phyloP scores from a whole-genome alignment of 2,329 filamentous ascomycete species.

The Phyllosticta citriasiana region DNA sequence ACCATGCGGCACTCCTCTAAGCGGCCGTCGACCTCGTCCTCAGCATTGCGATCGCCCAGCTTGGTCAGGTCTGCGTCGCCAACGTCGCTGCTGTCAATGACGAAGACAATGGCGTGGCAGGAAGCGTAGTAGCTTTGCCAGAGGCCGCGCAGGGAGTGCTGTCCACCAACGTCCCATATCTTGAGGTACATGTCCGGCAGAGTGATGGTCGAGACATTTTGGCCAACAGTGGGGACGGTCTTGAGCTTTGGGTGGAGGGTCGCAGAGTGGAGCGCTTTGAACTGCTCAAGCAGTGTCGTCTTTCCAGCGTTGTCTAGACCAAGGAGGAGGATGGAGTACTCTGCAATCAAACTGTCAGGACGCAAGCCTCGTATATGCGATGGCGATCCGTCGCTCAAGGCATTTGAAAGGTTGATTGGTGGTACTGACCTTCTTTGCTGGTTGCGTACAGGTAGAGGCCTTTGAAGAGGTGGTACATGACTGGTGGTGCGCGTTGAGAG shows the following conservation, averaged over 20 bases:
- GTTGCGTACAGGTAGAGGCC: constrained; percentile 91
- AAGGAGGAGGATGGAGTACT: constrained; percentile 94
- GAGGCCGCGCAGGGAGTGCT: constrained; percentile 75
- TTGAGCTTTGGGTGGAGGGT: constrained; percentile 60
- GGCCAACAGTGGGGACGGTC: constrained; percentile 92
- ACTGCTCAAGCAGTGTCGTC: constrained; percentile 93
- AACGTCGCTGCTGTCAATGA: constrained; percentile 91
- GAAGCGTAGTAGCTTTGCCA: constrained; percentile 95
- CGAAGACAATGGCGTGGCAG: constrained; percentile 95
- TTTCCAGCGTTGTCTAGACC: constrained; percentile 98
- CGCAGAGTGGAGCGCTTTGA: constrained; percentile 75
- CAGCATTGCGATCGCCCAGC: constrained; percentile 22
- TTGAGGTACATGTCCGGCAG: constrained; percentile 94
- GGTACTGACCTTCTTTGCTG: constrained; percentile 74
- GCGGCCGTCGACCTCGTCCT: constrained; percentile 39
- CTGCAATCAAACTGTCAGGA: constrained; percentile 34
- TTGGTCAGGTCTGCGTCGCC: constrained; percentile 65
- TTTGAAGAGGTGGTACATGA: constrained; percentile 96
- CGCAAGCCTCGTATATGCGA: constrained; percentile 1
- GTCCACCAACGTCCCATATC: constrained; percentile 96
- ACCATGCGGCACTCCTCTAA: constrained; percentile 84
- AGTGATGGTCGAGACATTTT: constrained; percentile 88
- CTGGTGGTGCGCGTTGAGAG: not conserved
- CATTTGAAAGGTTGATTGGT: constrained; percentile 3
- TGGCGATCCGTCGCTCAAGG: not conserved